Base-by-base conservation (phyloP, 2,329 filamentous ascomycete genomes). In the Penicillium sp. region DNA sequence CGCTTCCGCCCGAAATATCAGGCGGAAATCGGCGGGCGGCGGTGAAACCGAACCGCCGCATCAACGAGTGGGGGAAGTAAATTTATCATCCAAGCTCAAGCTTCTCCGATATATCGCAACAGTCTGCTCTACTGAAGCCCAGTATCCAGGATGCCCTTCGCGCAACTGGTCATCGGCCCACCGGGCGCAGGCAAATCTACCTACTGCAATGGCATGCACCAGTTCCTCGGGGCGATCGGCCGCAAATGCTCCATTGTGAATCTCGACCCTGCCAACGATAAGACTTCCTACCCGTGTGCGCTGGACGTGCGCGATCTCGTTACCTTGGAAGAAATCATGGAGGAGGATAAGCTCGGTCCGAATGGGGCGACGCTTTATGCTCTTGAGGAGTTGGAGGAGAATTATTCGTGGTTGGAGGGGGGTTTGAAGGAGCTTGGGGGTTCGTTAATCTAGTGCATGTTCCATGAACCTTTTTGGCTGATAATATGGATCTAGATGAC, bases 161-260 rank as follows among this genome's bases (percentile, higher is more conserved):
- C 78, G n/a, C 89, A 96, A 76, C 85, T 97, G 36, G 86, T 96
- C 30, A 86, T 96, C 64, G 94, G 94, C n/a, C 93, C 92, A 61
- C 94, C 94, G 6, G 94, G 94, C 65, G 86, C 91, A 24, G 94
- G 94, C 55, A 99, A 99, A 78, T 97, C 91, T 59, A 99, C 94
- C 7, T 97, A 96, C 72, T 97, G 93, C 79, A 91, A 97, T 85
- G 94, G 94, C 69, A 96, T 99, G 89, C 90, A 97, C 68, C 94
- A 99, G 76, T 99, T 99, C 77, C 88, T 97, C 81, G 88, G 88
- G 60, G 93, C 94, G 58, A 96, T 99, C 69, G 91, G 92, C 54
- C 88, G 94, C 50, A 92, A 95, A 73, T 96, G 91, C 78, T 95
- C 91, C 13, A 86, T 97, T 30, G 90, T 97, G 52, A 99, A 99